Evolutionary conservation across 306 rosid genomes (phyloP).

Genomic region (Adenanthera pavonina): DNA sequence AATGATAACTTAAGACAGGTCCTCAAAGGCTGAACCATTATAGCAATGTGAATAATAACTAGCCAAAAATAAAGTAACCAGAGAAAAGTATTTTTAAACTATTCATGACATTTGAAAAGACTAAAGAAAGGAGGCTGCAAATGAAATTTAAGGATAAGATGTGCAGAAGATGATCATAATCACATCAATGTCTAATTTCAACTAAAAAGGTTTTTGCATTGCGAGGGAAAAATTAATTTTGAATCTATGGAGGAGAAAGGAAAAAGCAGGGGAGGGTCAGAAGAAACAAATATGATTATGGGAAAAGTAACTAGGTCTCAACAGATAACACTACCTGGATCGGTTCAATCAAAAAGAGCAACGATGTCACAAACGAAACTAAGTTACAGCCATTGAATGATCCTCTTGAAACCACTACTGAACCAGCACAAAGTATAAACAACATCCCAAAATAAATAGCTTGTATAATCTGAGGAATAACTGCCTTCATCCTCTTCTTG

Average conservation of each 20-base stretch:
- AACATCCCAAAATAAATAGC: slow-evolving; percentile 69
- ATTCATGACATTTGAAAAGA: neutral
- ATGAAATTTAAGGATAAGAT: slow-evolving; percentile 2
- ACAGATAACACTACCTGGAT: slow-evolving; percentile 68
- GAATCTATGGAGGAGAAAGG: neutral
- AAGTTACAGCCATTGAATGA: slow-evolving; percentile 59
- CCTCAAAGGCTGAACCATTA: slow-evolving; percentile 56
- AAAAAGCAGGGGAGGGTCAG: neutral
- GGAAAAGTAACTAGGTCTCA: neutral
- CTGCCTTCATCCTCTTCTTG: slow-evolving; percentile 87
- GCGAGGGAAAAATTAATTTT: neutral
- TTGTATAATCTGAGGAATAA: slow-evolving; percentile 81
- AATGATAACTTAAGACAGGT: slow-evolving; percentile 59
- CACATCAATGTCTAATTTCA: slow-evolving; percentile 3
- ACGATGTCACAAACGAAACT: slow-evolving; percentile 73
- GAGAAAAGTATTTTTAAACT: neutral
- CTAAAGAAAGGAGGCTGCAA: neutral
- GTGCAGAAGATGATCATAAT: neutral
- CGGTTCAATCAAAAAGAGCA: slow-evolving; percentile 80
- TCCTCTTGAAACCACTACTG: slow-evolving; percentile 67
- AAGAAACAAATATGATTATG: neutral
- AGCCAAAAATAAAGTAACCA: slow-evolving; percentile 4
- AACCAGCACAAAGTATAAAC: slow-evolving; percentile 57
- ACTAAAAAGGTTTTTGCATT: slow-evolving; percentile 6
- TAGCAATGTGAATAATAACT: slow-evolving; percentile 30